Conservation (phyloP, 2,329 filamentous ascomycete genomes). For the Diaporthe aspalathi region DNA sequence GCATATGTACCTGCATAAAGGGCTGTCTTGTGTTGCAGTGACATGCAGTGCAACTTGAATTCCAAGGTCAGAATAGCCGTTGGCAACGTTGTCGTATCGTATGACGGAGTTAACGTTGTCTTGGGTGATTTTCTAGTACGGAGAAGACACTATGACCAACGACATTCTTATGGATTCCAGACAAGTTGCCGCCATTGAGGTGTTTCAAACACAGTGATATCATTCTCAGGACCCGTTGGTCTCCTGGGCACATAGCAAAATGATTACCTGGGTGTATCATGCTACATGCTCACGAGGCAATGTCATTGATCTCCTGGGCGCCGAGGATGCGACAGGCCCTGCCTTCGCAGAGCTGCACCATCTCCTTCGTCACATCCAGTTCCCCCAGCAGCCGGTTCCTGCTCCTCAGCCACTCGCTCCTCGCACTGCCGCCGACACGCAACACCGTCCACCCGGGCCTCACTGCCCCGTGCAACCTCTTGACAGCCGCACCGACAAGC, state of each 20-base stretch:
- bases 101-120: neutral
- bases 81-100: neutral
- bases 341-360: constrained; percentile 28
- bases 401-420: constrained; percentile 15
- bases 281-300: neutral
- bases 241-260: neutral
- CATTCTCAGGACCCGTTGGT: neutral
- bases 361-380: constrained; percentile 22
- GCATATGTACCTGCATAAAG: neutral
- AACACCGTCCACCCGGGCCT: constrained; percentile 26
- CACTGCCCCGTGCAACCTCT: neutral
- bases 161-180: neutral
- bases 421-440: neutral
- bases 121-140: neutral
- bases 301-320: neutral
- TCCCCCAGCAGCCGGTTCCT: constrained; percentile 11
- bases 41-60: neutral
- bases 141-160: neutral
- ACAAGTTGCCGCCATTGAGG: neutral
- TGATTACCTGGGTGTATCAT: neutral
- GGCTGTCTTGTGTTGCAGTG: neutral
- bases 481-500: constrained; percentile 16
- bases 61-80: no score
- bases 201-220: neutral
- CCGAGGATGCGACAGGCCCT: constrained; percentile 16